Base-by-base conservation (phyloP, 192 early-diverging fungal species). In the Haplosporangium gracile region DNA sequence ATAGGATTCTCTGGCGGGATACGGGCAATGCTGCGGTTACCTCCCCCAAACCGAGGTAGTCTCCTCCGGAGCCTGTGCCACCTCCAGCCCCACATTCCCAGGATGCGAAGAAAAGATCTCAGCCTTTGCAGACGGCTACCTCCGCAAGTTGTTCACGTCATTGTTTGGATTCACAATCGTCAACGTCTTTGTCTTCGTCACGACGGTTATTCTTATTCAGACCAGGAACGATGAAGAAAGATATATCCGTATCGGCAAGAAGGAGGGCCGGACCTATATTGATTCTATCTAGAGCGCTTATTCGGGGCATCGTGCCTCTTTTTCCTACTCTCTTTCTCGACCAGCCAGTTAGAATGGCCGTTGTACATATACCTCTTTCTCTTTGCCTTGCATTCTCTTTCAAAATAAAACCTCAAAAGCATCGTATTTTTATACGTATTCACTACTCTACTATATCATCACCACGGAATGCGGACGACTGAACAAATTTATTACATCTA, bases 211-310 rank as follows among this genome's bases (percentile, higher is more conserved):
- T 49, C 49, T 89, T 7, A 79, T 89, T 40, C 89, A 88, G 74
- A 83, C 85, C n/a, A 87, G 81, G 63, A 89, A 89, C 74, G 89
- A 88, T 36, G 89, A 89, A 69, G 82, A 89, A 49, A 85, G 89
- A 24, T 89, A 89, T 72, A 86, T 86, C 42, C 79, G 84, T 13
- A 86, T 86, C 38, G 75, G 84, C 34, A 80, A 68, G 38, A 86
- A 86, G 70, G 84, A 86, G 38, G 84, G 84, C 75, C 72, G 84
- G 43, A 78, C 78, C 38, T 86, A 86, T 36, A 70, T 71, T 20
- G 76, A 86, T 22, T 70, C 76, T 6, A 86, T 86, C 26, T 86
- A 86, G 36, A 71, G 10, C 69, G 34, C 16, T 24, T 5, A 22
- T n/a, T 39, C 36, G 8, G 22, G 55, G 24, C 24, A 5, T 55